phyloP scores from a whole-genome alignment of 1,284 basidiomycete species.

The Mycosarcoma mackinlayi region DNA sequence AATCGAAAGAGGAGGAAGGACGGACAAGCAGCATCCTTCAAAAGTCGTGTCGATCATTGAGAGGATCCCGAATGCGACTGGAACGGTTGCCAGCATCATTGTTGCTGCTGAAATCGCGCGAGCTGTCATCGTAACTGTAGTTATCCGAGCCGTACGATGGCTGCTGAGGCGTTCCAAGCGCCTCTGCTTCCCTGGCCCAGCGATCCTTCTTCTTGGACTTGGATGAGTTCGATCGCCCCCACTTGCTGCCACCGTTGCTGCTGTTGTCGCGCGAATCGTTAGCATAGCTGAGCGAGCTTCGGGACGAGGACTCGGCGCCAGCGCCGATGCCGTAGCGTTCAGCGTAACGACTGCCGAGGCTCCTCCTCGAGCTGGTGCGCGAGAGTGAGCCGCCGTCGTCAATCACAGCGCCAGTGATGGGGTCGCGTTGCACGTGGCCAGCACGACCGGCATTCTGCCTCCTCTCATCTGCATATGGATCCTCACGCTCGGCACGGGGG shows the following conservation, averaged over 20 bases:
- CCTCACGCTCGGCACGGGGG: conserved; percentile 50
- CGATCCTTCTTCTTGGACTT: conserved; percentile 50
- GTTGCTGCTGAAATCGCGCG: conserved; percentile 7
- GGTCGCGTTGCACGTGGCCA: conserved; percentile 33
- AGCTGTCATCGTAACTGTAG: conserved; percentile 37
- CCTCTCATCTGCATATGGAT: conserved; percentile 45
- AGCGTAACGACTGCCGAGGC: conserved; percentile 51
- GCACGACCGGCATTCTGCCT: conserved; percentile 32
- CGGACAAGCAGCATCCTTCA: background rate
- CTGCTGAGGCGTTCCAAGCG: conserved; percentile 32
- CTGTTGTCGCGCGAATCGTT: conserved; percentile 20
- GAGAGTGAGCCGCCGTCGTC: conserved; percentile 36
- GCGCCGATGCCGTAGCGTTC: conserved; percentile 44
- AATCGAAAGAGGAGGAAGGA: background rate
- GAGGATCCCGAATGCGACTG: conserved; percentile 47
- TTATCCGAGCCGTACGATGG: conserved; percentile 31
- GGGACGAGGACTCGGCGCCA: conserved; percentile 37
- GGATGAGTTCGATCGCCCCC: conserved; percentile 39
- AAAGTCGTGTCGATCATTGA: conserved; percentile 48
- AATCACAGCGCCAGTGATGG: conserved; percentile 50
- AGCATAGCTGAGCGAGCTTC: conserved; percentile 44
- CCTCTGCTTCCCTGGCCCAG: conserved; percentile 52
- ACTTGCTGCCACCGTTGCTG: conserved; percentile 21
- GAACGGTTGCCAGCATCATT: conserved; percentile 10
- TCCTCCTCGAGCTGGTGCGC: conserved; percentile 40